Base-by-base conservation (phyloP, 495 filamentous ascomycete genomes). In the Daldinia decipiens region DNA sequence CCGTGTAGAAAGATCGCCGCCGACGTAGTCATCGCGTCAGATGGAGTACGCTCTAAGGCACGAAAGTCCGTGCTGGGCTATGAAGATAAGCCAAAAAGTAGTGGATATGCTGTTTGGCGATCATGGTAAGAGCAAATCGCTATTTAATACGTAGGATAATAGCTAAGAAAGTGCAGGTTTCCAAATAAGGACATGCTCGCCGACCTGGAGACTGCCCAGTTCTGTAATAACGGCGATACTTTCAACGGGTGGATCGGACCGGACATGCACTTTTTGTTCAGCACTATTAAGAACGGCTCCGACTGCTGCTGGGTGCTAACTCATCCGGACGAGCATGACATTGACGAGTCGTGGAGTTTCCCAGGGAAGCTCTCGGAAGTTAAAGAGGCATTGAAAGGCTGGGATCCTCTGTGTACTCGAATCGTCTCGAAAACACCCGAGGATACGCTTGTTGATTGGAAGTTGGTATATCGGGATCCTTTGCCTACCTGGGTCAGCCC, bases 281-380 rank as follows among this genome's bases (percentile, higher is more conserved):
- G 77, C 52, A 88, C 86, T 27, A 85, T 88, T 76, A 87, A 88
- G 75, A 80, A 82, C 65, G 87, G 87, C 12, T 75, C 76, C n/a
- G 87, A 89, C 67, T 89, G 87, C 73, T 89, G 86, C 72, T 90
- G 87, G 87, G 87, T 89, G 50, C 72, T 90, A 21, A 90, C 88
- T 4, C 88, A 90, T 74, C 79, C 79, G 2, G 87, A 89, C 61
- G 81, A 86, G 59, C 80, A 83, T 71, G 85, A 89, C 68, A 89
- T 87, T 53, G 86, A 85, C 60, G 87, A 89, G 74, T 87, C 85
- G 0, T 89, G 87, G 87, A 85, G 82, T 17, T 87, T 88, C 65
- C 86, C 86, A 0, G 86, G 86, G 9, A 83, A 86, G 50, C 77
- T 88, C 8, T 82, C 83, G 38, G 87, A 89, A 52, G 86, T 87